Evolutionary conservation across 768 basidiomycete genomes (phyloP).

Genomic region (Galerina marginata): DNA sequence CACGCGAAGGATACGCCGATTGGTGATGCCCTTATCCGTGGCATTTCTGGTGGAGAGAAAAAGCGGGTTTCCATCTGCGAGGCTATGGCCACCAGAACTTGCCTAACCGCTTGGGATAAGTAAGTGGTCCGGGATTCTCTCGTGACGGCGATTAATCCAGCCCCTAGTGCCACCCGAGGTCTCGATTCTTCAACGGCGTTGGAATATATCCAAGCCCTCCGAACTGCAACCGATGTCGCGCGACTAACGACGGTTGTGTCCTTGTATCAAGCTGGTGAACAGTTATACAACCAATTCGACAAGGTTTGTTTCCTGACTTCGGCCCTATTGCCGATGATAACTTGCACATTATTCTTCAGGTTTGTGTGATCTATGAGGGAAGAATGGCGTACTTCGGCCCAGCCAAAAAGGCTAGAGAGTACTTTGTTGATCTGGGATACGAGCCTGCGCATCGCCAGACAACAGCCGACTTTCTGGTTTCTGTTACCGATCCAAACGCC

Average conservation of each 20-base stretch:
- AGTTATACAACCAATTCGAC: conserved; percentile 69
- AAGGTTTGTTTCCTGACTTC: conserved; percentile 49
- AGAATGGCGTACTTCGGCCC: conserved; percentile 78
- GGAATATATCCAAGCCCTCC: conserved; percentile 71
- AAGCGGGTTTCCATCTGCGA: conserved; percentile 85
- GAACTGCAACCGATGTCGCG: conserved; percentile 63
- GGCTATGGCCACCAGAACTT: conserved; percentile 58
- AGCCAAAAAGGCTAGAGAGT: conserved; percentile 63
- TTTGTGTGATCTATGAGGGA: conserved; percentile 74
- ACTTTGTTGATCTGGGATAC: conserved; percentile 73
- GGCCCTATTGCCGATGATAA: too few relatives aligned
- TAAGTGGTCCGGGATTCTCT: conserved; percentile 27
- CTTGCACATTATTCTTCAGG: too few relatives aligned
- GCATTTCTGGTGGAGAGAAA: conserved; percentile 77
- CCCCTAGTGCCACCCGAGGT: conserved; percentile 63
- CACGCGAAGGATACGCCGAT: conserved; percentile 77
- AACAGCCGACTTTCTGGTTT: conserved; percentile 67
- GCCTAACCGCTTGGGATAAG: conserved; percentile 73
- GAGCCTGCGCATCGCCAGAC: conserved; percentile 67
- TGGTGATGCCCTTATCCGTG: conserved; percentile 76
- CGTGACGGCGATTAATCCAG: neutral
- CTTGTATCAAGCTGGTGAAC: conserved; percentile 84
- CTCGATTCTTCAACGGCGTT: conserved; percentile 74
- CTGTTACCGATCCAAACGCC: conserved; percentile 64
- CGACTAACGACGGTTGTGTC: conserved; percentile 71